Percentiles rank a stretch among this genome's conserved stretches.
phyloP scores from a whole-genome alignment of 2,329 filamentous ascomycete genomes.

The Dichotomopilus funicola region DNA sequence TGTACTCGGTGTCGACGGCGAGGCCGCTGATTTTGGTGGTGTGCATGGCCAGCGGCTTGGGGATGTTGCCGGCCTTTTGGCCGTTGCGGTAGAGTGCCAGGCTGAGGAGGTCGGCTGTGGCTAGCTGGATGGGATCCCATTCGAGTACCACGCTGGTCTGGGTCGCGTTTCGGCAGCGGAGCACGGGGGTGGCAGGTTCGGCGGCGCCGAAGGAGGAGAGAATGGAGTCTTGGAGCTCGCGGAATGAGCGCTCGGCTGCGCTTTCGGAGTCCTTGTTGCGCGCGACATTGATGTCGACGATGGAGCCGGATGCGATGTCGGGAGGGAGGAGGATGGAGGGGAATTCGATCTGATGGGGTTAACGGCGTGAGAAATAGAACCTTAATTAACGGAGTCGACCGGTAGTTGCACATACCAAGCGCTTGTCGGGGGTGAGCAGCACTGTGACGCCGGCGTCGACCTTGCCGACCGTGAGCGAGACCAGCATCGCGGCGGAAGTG shows the following conservation, averaged over 20 bases:
- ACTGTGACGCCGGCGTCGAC: constrained; percentile 98
- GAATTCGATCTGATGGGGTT: constrained; percentile 77
- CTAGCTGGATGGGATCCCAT: constrained; percentile 92
- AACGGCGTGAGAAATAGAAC: constrained; percentile 13
- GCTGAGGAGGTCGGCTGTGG: constrained; percentile 83
- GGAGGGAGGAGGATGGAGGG: constrained; percentile 93
- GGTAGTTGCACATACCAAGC: constrained; percentile 56
- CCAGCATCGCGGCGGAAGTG: constrained; percentile 62
- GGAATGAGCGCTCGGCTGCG: constrained; percentile 68
- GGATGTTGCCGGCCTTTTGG: constrained; percentile 93
- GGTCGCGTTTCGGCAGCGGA: constrained; percentile 93
- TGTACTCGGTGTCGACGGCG: constrained; percentile 94
- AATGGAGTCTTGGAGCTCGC: constrained; percentile 82
- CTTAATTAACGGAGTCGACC: not conserved
- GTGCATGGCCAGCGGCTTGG: constrained; percentile 75
- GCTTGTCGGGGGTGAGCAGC: constrained; percentile 91
- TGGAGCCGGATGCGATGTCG: constrained; percentile 91
- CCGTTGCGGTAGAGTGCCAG: constrained; percentile 92
- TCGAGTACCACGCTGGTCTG: constrained; percentile 98
- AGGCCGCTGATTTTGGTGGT: constrained; percentile 96
- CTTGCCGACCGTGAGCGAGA: constrained; percentile 97
- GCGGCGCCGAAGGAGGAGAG: constrained; percentile 76
- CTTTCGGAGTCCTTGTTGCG: constrained; percentile 78
- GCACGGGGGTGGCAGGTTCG: constrained; percentile 67
- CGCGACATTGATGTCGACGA: constrained; percentile 93